A percentile compares a stretch with the other conserved stretches of the same genome.
Conservation (phyloP, 2,329 filamentous ascomycete species). For the Ophioceras dolichostomum region DNA sequence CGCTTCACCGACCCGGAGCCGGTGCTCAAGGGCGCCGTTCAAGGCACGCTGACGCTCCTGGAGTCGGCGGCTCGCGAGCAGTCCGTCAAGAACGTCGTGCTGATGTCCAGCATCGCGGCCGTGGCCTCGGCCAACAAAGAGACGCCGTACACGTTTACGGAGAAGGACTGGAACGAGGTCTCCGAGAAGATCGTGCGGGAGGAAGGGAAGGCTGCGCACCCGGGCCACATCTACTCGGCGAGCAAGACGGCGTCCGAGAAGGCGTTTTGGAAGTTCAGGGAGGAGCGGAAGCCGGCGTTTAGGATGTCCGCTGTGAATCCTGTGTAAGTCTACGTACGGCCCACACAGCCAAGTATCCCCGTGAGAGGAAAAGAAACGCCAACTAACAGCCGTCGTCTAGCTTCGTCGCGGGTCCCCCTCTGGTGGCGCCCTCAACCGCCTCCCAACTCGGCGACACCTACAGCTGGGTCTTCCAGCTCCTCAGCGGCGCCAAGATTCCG, state of each 20-base stretch:
- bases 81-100: constrained; percentile 11
- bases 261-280: constrained; percentile 19
- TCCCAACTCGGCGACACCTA: constrained; percentile 20
- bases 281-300: constrained; percentile 22
- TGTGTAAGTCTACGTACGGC: constrained; percentile 14
- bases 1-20: constrained; percentile 11
- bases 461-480: constrained; percentile 18
- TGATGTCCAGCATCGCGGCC: constrained; percentile 13
- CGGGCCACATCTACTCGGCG: constrained; percentile 13
- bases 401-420: constrained; percentile 27
- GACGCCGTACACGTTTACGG: constrained; percentile 8
- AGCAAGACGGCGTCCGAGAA: constrained; percentile 18
- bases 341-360: not conserved
- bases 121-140: not conserved
- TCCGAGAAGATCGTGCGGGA: constrained; percentile 6
- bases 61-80: constrained; percentile 8
- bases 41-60: constrained; percentile 9
- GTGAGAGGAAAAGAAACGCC: not conserved
- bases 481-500: constrained; percentile 17
- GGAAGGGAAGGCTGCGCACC: constrained; percentile 9
- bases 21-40: constrained; percentile 8
- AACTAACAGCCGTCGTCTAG: constrained; percentile 3
- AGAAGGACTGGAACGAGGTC: constrained; percentile 13
- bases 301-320: constrained; percentile 26
- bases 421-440: constrained; percentile 15